phyloP scores from a whole-genome alignment of 2,329 filamentous ascomycete genomes.

The Fusarium beomiforme region DNA sequence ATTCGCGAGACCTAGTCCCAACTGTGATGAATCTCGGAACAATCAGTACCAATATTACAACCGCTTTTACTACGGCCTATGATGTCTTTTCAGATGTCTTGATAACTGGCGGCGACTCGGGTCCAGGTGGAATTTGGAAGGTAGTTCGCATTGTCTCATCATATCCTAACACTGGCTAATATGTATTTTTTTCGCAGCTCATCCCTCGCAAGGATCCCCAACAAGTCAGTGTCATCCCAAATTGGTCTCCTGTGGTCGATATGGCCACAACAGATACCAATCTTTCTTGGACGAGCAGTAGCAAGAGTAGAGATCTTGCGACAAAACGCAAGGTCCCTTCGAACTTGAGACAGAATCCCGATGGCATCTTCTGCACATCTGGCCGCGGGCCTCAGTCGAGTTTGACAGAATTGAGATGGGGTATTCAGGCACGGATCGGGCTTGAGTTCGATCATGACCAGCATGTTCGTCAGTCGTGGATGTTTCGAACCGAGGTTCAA shows the following conservation, averaged over 20 bases:
- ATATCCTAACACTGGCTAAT: constrained; percentile 7
- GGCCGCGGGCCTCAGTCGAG: constrained; percentile 70
- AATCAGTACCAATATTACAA: constrained; percentile 78
- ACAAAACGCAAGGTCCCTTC: constrained; percentile 5
- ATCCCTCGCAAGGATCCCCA: constrained; percentile 62
- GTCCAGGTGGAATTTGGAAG: constrained; percentile 80
- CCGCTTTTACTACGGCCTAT: constrained; percentile 81
- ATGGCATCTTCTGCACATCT: constrained; percentile 73
- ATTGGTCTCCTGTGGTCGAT: constrained; percentile 70
- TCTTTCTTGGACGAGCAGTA: constrained; percentile 36
- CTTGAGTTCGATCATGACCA: constrained; percentile 63
- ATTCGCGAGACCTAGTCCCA: constrained; percentile 64
- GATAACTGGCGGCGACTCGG: constrained; percentile 80
- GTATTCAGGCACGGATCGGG: constrained; percentile 74
- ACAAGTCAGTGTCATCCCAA: constrained; percentile 63
- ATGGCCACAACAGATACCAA: constrained; percentile 58
- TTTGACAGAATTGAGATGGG: constrained; percentile 75
- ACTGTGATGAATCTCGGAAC: constrained; percentile 69
- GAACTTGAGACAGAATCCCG: constrained; percentile 49
- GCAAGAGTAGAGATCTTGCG: background rate
- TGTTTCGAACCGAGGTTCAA: constrained; percentile 50
- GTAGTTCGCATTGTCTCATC: constrained; percentile 53
- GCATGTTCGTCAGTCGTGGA: constrained; percentile 64
- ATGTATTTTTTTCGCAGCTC: constrained; percentile 50
- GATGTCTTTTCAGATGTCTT: constrained; percentile 78